Percentiles rank a stretch among this genome's conserved stretches.
Conservation (phyloP, 2,329 filamentous ascomycete genomes). For the Cladosporium phlei region DNA sequence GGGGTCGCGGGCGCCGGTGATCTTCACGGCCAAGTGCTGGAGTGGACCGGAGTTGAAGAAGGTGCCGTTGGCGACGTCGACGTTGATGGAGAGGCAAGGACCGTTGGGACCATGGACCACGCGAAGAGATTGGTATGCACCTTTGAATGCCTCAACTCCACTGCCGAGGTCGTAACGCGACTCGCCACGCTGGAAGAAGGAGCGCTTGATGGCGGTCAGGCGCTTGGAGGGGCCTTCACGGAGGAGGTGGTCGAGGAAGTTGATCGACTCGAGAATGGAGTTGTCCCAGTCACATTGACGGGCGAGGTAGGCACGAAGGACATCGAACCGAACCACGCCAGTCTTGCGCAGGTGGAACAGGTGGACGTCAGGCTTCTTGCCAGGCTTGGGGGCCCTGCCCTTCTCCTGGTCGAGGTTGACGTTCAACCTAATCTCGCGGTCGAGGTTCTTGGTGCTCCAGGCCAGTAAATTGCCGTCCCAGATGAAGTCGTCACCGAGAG, state of each 20-base stretch:
- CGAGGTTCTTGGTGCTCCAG: conserved; percentile 55
- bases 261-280: conserved; percentile 72
- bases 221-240: conserved; percentile 69
- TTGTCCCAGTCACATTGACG: conserved; percentile 58
- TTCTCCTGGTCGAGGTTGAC: conserved; percentile 71
- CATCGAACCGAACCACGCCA: conserved; percentile 62
- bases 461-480: conserved; percentile 81
- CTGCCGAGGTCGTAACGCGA: conserved; percentile 53
- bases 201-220: conserved; percentile 70
- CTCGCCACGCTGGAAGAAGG: conserved; percentile 65
- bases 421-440: conserved; percentile 38
- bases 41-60: conserved; percentile 63
- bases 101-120: conserved; percentile 57
- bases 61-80: conserved; percentile 85
- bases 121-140: conserved; percentile 80
- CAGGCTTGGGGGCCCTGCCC: conserved; percentile 36
- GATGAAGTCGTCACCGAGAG: conserved; percentile 59
- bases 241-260: conserved; percentile 84
- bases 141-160: conserved; percentile 75
- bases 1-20: conserved; percentile 22
- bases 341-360: conserved; percentile 60
- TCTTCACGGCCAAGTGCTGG: conserved; percentile 31
- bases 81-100: conserved; percentile 65
- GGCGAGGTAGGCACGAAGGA: conserved; percentile 62
- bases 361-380: conserved; percentile 46